Conservation (phyloP, 2,329 filamentous ascomycete genomes). For the Penicillium sp. region DNA sequence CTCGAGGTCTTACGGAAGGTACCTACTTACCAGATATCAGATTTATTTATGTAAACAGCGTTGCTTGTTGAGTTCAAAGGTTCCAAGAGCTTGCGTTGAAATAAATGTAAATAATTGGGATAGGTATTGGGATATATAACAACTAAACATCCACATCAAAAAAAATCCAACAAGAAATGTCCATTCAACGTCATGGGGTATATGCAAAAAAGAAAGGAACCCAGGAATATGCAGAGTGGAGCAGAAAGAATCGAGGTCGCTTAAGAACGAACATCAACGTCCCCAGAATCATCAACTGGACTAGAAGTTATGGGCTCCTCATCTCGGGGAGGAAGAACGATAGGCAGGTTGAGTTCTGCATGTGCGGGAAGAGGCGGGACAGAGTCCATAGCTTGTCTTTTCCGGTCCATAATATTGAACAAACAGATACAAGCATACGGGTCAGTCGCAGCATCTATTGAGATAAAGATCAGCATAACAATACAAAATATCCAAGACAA, state of each 20-base stretch:
- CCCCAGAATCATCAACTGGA: not conserved
- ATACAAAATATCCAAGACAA: not conserved
- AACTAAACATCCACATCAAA: not conserved
- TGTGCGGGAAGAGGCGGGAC: constrained; percentile 69
- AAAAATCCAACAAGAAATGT: not conserved
- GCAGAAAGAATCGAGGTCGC: not conserved
- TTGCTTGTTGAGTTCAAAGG: not conserved
- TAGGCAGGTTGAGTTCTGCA: constrained; percentile 67
- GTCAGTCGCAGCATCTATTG: constrained; percentile 74
- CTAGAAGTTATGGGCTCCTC: constrained; percentile 3
- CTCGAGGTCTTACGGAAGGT: not conserved
- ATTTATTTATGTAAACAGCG: not conserved
- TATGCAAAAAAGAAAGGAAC: not conserved
- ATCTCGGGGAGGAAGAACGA: constrained; percentile 54
- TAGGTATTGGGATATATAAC: not conserved
- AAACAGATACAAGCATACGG: constrained; percentile 78
- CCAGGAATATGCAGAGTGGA: not conserved
- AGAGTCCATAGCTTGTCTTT: constrained; percentile 66
- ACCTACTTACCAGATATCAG: not conserved
- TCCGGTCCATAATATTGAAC: constrained; percentile 69
- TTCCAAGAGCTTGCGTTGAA: no score
- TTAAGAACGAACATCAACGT: constrained; percentile 13
- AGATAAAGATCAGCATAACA: not conserved
- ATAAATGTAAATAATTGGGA: not conserved
- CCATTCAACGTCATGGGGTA: not conserved